Evolutionary conservation across 345 rosid genomes (phyloP), one percentile per base, ranked within the genome.

Genomic region (Eucalyptus urophylla): DNA sequence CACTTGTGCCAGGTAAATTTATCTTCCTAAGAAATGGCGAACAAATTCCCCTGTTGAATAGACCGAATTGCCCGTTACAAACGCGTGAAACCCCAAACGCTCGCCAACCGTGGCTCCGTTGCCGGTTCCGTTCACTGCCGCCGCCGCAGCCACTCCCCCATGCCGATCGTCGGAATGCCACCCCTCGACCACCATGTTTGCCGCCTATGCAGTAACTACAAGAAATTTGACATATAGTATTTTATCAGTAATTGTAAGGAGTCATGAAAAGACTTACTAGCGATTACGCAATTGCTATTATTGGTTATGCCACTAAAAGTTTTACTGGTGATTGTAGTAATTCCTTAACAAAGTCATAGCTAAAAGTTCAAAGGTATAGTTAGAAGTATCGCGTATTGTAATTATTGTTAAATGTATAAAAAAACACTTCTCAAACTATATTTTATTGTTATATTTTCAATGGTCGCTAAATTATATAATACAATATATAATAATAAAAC

Each of bases 101-200:
- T 72, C 14, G 45, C 24, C 4, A 72, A 72, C 81, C 45, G 25
- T 19, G 6, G 81, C 44, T 9, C 80, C 43, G 22, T 31, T 2
- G 24, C 80, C 13, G 24, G 44, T 69, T 33, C 80, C 2, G 44
- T 17, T 31, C 1, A 1, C 24, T 3, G 12, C 80, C 13, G 12
- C 80, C 1, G 8, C 44, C 2, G 11, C 80, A 2, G 1, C 44
- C 80, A 37, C 43, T 69, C 24, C 43, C 21, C 24, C 43, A 69
- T 0, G 43, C 11, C 4, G 13, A 33, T 65, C 40, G 1, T 29
- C 1, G 2, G 40, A 40, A 6, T 0, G 24, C 14, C 44, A 14
- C 43, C 44, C 7, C 12, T 21, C 43, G 4, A 69, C 24, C 80
- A 33, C 4, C 44, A 8, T 9, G 44, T 69, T 2, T 9, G 44